Conservation (phyloP, 495 filamentous ascomycete species). For the Lineolata rhizophorae region DNA sequence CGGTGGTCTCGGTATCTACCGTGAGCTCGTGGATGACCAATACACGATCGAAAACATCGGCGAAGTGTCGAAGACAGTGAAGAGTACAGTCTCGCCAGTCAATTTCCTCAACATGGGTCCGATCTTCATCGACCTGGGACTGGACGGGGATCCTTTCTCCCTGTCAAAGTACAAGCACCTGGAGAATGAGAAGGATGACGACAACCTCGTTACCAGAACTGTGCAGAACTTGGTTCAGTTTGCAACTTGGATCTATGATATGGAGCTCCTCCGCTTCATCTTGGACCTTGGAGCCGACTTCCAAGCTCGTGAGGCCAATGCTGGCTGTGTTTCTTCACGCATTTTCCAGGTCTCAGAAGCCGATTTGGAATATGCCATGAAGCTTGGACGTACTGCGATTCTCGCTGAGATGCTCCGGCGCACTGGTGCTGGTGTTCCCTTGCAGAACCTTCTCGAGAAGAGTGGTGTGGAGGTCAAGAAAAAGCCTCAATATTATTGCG, state of each 20-base stretch:
- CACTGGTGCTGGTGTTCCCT: constrained; percentile 39
- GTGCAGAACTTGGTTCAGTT: no score
- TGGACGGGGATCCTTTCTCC: neutral
- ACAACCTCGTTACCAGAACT: no score
- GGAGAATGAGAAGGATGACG: neutral
- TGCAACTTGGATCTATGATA: constrained; percentile 20
- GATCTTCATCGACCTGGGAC: constrained; percentile 14
- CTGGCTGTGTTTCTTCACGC: constrained; percentile 7
- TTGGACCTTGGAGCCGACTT: constrained; percentile 19
- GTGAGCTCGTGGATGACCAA: constrained; percentile 29
- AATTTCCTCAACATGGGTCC: constrained; percentile 19
- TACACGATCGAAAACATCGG: constrained; percentile 56
- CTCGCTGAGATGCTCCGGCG: constrained; percentile 27
- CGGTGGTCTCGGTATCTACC: constrained; percentile 18
- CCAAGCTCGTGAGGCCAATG: neutral
- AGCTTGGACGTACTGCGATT: constrained; percentile 21
- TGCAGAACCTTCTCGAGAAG: constrained; percentile 36
- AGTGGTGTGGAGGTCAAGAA: constrained; percentile 33
- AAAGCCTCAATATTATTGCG: constrained; percentile 47
- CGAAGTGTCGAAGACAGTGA: constrained; percentile 35
- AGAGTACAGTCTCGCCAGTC: constrained; percentile 31
- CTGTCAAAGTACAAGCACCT: neutral
- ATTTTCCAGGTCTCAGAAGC: constrained; percentile 8
- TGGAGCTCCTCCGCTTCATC: constrained; percentile 22
- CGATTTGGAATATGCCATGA: constrained; percentile 22